Evolutionary conservation across 176 grass and related monocot species (phyloP).

Genomic region (Coix lacrymajobi): DNA sequence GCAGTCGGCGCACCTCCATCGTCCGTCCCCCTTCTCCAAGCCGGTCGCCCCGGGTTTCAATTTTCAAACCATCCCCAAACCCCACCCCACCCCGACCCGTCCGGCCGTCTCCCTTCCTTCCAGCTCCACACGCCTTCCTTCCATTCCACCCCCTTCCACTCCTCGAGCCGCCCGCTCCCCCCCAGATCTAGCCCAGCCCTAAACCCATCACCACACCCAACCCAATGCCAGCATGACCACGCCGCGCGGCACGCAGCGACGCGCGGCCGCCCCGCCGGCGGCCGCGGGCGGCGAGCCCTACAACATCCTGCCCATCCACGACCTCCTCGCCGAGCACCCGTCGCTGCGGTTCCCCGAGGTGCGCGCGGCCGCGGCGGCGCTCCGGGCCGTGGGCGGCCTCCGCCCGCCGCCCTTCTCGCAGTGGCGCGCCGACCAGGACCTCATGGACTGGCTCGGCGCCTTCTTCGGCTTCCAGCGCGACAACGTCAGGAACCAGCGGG

Average conservation of each 20-base stretch:
- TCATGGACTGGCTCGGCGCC: conserved; percentile 85
- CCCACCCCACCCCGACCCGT: neutral
- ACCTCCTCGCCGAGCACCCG: conserved; percentile 82
- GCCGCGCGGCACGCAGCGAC: conserved; percentile 26
- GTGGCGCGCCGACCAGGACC: conserved; percentile 64
- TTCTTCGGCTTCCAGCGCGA: conserved; percentile 97
- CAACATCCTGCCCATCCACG: conserved; percentile 94
- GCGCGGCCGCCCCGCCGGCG: conserved; percentile 3
- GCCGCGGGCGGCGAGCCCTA: conserved; percentile 36
- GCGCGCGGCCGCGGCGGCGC: conserved; percentile 66
- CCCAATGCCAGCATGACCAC: conserved; percentile 59
- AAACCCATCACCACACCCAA: neutral
- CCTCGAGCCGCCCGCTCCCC: neutral
- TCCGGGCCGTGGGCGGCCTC: conserved; percentile 54
- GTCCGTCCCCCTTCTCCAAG: neutral
- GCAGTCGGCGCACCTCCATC: neutral
- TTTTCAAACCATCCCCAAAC: conserved; percentile 43
- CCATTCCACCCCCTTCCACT: neutral
- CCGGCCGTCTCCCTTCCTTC: neutral
- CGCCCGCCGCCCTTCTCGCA: conserved; percentile 43
- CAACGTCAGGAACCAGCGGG: conserved; percentile 92
- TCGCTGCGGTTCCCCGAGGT: conserved; percentile 83
- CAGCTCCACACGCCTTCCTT: neutral
- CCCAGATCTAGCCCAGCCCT: conserved; percentile 37
- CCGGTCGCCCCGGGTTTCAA: conserved; percentile 21